phyloP scores from a whole-genome alignment of 1,284 basidiomycete species.

The Trichosporon sp. region DNA sequence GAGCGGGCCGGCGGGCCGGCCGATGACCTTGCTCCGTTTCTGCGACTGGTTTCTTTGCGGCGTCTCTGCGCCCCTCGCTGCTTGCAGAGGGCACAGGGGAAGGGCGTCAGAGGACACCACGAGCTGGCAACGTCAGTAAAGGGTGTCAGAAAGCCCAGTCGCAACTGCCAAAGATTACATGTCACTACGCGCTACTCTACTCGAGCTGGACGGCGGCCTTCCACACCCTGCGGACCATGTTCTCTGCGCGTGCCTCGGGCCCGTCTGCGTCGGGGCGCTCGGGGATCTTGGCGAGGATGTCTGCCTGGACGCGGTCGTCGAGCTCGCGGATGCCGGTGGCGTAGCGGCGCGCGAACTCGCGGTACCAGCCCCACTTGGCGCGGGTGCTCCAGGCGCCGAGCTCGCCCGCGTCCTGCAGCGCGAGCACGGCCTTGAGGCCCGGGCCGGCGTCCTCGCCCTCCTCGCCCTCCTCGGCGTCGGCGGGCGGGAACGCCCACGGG shows the following conservation, averaged over 20 bases:
- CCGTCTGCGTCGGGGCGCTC: constrained; percentile 10
- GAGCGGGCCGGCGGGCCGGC: no score
- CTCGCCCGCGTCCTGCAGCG: constrained; percentile 36
- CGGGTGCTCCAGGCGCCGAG: constrained; percentile 39
- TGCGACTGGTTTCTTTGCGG: background rate
- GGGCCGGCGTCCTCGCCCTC: constrained; percentile 11
- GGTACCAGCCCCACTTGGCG: constrained; percentile 44
- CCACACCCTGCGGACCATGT: constrained; percentile 34
- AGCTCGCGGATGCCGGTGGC: constrained; percentile 29
- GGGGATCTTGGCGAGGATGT: constrained; percentile 17
- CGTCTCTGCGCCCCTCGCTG: background rate
- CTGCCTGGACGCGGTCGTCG: constrained; percentile 24
- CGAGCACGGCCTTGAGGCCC: constrained; percentile 39
- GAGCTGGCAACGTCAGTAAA: no score
- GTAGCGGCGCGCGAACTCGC: constrained; percentile 44
- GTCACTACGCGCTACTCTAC: background rate
- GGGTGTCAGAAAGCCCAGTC: no score
- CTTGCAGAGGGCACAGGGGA: background rate
- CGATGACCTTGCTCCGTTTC: no score
- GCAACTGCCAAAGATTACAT: background rate
- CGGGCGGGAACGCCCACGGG: constrained; percentile 30
- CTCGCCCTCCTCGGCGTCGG: constrained; percentile 9
- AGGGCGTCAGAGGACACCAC: no score
- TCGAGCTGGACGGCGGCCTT: constrained; percentile 18
- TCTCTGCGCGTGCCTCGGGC: constrained; percentile 32